These are phyloP conservation scores for Lodderomyces parapsilosis DNA, from an alignment of 1,139 yeast genomes.

Conservation along the genomic window DNA sequence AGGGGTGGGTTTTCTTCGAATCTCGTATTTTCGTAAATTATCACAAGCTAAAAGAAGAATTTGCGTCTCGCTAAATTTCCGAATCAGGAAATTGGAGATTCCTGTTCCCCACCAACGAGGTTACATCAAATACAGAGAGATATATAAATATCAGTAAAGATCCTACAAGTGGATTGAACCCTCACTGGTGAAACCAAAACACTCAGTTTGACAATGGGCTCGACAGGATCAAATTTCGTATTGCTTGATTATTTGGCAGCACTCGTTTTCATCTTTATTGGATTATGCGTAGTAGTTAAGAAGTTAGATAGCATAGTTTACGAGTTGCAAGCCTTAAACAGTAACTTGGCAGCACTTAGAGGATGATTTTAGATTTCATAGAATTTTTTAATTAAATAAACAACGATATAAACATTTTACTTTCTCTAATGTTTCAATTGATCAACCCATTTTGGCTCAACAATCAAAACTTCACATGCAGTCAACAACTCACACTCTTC, in stretches of 20 bases:
- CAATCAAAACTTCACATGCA: conserved; percentile 42
- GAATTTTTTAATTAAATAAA: background rate
- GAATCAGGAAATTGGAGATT: background rate
- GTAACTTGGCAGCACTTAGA: conserved; percentile 8
- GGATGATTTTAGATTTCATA: background rate
- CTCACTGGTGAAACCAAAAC: too few species aligned
- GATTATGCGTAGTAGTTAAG: conserved; percentile 12
- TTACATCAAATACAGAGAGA: background rate
- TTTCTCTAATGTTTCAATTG: conserved; percentile 21
- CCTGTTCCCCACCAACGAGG: background rate
- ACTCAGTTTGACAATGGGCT: conserved; percentile 9
- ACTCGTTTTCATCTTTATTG: conserved; percentile 12
- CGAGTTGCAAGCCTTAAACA: conserved; percentile 12
- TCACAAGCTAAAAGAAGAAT: background rate
- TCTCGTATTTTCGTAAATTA: background rate
- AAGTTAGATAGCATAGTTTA: conserved; percentile 12
- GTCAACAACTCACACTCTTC: conserved; percentile 26
- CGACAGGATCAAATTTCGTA: conserved; percentile 6
- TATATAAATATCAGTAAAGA: too few species aligned
- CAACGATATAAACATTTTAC: background rate
- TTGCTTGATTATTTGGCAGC: conserved; percentile 15
- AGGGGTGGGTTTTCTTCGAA: background rate
- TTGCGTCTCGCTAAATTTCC: background rate
- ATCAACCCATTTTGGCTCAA: conserved; percentile 50
- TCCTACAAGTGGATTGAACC: too few species aligned